Evolutionary conservation across 371 early-diverging fungal genomes (phyloP).

Genomic region (Mucor piriformis): DNA sequence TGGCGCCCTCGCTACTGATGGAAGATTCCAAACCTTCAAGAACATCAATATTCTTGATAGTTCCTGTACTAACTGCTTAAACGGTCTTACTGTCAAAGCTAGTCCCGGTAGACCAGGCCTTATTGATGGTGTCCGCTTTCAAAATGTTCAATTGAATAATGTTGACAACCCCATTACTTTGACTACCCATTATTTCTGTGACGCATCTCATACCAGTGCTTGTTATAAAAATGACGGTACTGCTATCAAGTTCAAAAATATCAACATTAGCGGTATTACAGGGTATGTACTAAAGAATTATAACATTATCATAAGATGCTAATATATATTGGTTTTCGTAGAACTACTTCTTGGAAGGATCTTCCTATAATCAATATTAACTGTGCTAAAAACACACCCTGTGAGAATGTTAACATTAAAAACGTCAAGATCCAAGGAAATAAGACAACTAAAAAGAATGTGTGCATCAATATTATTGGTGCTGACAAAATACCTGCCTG

Average conservation of each 20-base stretch:
- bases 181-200: conserved; percentile 38
- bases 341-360: conserved; percentile 15
- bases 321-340: not conserved
- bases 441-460: conserved; percentile 22
- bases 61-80: conserved; percentile 36
- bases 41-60: conserved; percentile 25
- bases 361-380: conserved; percentile 31
- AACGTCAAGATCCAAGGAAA: conserved; percentile 23
- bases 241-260: conserved; percentile 31
- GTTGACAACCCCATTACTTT: conserved; percentile 36
- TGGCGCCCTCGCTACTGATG: conserved; percentile 39
- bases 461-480: conserved; percentile 19
- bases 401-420: conserved; percentile 26
- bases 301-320: not conserved
- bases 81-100: conserved; percentile 42
- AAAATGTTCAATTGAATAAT: conserved; percentile 26
- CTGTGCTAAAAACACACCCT: conserved; percentile 33
- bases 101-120: conserved; percentile 39
- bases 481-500: conserved; percentile 19
- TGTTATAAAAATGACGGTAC: conserved; percentile 25
- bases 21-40: conserved; percentile 25
- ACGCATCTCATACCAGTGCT: conserved; percentile 20
- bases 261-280: conserved; percentile 29
- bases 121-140: conserved; percentile 28
- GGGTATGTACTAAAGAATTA: conserved; percentile 13